phyloP scores from a whole-genome alignment of 768 basidiomycete species.

The Podaxis carcinomalis region DNA sequence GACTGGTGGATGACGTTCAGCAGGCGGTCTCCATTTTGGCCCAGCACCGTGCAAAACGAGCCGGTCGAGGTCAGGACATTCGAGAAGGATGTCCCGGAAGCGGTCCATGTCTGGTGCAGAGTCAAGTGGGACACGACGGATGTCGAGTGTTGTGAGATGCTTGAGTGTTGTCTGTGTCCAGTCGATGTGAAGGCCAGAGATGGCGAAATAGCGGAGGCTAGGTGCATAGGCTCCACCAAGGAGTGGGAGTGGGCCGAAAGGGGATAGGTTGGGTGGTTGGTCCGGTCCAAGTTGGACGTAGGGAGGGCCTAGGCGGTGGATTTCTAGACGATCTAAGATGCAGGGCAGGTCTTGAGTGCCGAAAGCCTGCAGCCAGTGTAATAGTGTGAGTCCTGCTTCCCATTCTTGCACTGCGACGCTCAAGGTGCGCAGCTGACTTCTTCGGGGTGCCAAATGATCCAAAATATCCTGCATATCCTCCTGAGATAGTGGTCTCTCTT shows the following conservation, averaged over 20 bases:
- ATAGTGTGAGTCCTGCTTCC: slow-evolving; percentile 46
- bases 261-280: slow-evolving; percentile 26
- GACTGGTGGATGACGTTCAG: slow-evolving; percentile 28
- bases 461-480: slow-evolving; percentile 45
- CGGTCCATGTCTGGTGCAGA: slow-evolving; percentile 42
- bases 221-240: slow-evolving; percentile 48
- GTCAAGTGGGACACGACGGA: slow-evolving; percentile 55
- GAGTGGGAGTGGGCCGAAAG: slow-evolving; percentile 32
- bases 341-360: slow-evolving; percentile 30
- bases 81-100: slow-evolving; percentile 49
- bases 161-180: slow-evolving; percentile 45
- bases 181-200: slow-evolving; percentile 60
- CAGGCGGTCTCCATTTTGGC: slow-evolving; percentile 32
- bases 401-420: slow-evolving; percentile 54
- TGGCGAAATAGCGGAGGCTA: slow-evolving; percentile 43
- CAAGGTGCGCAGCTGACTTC: slow-evolving; percentile 56
- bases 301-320: slow-evolving; percentile 53
- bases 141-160: slow-evolving; percentile 61
- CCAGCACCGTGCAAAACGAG: slow-evolving; percentile 63
- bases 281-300: slow-evolving; percentile 40
- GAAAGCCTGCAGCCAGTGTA: slow-evolving; percentile 42
- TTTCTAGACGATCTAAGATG: slow-evolving; percentile 57
- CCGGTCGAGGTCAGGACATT: slow-evolving; percentile 46
- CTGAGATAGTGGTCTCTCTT: slow-evolving; percentile 30
- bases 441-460: slow-evolving; percentile 43